Evolutionary conservation across 2,329 filamentous ascomycete genomes (phyloP), one percentile per base, ranked within the genome.

Genomic region (Juglanconis sp.): DNA sequence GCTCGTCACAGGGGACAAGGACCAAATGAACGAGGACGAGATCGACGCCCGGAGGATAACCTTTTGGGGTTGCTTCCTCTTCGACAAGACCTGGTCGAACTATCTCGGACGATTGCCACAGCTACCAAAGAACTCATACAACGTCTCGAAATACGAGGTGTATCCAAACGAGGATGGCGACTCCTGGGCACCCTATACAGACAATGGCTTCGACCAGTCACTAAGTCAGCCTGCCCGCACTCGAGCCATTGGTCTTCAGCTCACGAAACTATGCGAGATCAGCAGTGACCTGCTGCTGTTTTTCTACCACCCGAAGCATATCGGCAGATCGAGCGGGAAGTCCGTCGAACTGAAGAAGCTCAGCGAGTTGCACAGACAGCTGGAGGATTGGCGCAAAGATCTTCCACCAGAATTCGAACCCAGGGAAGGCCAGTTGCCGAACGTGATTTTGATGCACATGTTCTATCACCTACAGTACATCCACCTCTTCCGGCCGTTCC

Each of bases 11-110:
- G 76, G 77, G 7, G 84, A 82, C 60, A 81, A 77, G 60, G 80
- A 83, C 54, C 74, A 79, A 34, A 81, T 94, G 65, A 86, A 87
- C 63, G 91, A 96, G 60, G 84, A 90, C 51, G 94, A 97, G 72
- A 84, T 96, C 44, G 95, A 99, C 74, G 93, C 92, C 3, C 83
- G 95, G 44, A 84, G 91, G 56, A 88, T 98, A 47, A 98, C 95
- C 0, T 98, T 97, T 70, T 98, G 95, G 95, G 95, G 95, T 6
- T 97, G 93, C 72, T 98, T 95, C 73, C 77, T 96, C n/a, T 96
- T 98, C 72, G 95, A 99, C 78, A 98, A 97, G 81, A 96, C 92
- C 73, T 98, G 94, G 93, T 96, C 93, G 53, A 98, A 97, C 72
- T 98, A 98, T 68, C 84, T 98, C 32, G 94, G 95, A 52, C 88